Evolutionary conservation across 148 eudicot species (phyloP).

Genomic region (Fagopyrum tataricum): DNA sequence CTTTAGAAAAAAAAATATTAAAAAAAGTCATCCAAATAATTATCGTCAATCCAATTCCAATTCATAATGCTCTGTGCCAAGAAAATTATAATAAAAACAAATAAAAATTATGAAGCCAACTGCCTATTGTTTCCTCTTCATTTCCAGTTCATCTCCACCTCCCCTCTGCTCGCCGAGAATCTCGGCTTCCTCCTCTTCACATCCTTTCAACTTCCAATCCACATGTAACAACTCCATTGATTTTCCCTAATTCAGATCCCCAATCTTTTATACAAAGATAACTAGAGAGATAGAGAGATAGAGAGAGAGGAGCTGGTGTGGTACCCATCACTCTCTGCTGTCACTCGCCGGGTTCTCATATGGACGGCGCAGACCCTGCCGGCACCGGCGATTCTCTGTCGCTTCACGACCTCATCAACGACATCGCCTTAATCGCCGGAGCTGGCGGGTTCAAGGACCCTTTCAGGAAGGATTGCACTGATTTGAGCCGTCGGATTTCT

Average conservation of each 20-base stretch:
- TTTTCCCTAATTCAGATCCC: neutral
- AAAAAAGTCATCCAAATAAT: neutral
- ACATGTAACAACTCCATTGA: neutral
- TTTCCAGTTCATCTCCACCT: conserved; percentile 3
- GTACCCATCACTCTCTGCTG: conserved; percentile 9
- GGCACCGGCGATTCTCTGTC: conserved; percentile 15
- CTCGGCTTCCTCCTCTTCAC: conserved; percentile 14
- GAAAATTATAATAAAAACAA: neutral
- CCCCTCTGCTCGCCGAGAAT: conserved; percentile 22
- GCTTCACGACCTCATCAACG: conserved; percentile 39
- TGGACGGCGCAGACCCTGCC: neutral
- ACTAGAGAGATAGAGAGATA: neutral
- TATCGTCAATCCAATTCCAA: conserved; percentile 13
- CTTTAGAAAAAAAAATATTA: neutral
- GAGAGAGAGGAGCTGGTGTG: neutral
- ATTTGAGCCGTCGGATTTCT: conserved; percentile 61
- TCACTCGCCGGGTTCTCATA: neutral
- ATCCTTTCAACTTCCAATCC: neutral
- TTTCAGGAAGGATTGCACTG: conserved; percentile 73
- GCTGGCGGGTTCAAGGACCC: conserved; percentile 36
- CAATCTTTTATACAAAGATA: neutral
- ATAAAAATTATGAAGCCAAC: conserved; percentile 20
- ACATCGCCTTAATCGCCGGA: conserved; percentile 30
- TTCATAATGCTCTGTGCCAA: conserved; percentile 20
- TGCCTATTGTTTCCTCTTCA: conserved; percentile 12